These are phyloP conservation scores for Linum trigynum DNA, from an alignment of 345 rosid genomes.

Conservation along the genomic window DNA sequence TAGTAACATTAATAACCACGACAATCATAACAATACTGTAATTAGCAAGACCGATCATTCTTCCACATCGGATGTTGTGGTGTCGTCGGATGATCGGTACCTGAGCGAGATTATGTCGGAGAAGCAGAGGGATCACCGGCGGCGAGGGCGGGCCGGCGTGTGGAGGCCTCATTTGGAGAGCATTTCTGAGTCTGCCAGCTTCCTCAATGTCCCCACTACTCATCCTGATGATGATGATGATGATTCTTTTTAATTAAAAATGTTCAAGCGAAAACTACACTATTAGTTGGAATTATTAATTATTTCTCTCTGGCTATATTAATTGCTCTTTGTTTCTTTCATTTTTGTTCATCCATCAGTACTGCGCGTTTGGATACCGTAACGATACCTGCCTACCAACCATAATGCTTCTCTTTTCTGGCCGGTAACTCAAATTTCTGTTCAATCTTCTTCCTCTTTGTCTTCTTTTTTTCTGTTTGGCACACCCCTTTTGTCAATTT, in stretches of 20 bases:
- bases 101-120: constrained; percentile 91
- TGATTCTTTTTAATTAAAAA: constrained; percentile 12
- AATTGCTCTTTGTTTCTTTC: not conserved
- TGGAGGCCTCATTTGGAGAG: constrained; percentile 98
- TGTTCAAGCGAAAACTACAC: constrained; percentile 19
- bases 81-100: constrained; percentile 40
- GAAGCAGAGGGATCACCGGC: constrained; percentile 49
- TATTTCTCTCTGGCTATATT: not conserved
- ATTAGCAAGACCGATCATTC: no score
- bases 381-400: no score
- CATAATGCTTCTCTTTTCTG: not conserved
- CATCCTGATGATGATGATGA: constrained; percentile 12
- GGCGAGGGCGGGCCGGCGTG: constrained; percentile 62
- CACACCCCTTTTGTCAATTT: not conserved
- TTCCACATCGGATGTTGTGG: not conserved
- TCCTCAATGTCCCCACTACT: constrained; percentile 1
- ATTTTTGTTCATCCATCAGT: not conserved
- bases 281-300: no score
- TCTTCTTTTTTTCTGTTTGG: no score
- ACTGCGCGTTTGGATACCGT: no score
- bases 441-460: no score
- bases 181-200: constrained; percentile 37
- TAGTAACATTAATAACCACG: constrained; percentile 16
- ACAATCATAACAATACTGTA: not conserved
- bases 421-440: constrained; percentile 13